phyloP scores from a whole-genome alignment of 768 basidiomycete genomes.

The Collybia sordida region DNA sequence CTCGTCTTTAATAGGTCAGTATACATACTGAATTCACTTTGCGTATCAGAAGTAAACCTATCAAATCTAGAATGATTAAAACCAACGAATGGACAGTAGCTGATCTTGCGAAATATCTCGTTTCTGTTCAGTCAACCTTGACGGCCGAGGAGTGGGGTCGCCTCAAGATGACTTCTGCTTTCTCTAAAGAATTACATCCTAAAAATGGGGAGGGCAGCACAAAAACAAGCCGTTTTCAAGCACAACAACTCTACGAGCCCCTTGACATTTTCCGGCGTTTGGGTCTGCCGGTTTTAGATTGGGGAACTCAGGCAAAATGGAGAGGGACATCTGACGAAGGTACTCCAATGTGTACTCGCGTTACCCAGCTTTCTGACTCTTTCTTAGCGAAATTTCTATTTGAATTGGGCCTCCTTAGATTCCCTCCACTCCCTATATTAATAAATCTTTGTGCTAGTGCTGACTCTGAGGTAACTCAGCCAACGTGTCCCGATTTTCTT shows the following conservation, averaged over 20 bases:
- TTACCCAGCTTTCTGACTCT: slow-evolving; percentile 24
- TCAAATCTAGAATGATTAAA: slow-evolving; percentile 70
- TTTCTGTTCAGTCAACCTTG: slow-evolving; percentile 66
- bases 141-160: slow-evolving; percentile 47
- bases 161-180: slow-evolving; percentile 71
- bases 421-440: slow-evolving; percentile 65
- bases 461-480: slow-evolving; percentile 34
- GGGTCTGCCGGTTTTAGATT: slow-evolving; percentile 82
- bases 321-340: slow-evolving; percentile 83
- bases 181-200: slow-evolving; percentile 53
- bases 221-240: slow-evolving; percentile 53
- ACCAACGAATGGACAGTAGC: slow-evolving; percentile 88
- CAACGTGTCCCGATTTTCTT: neutral
- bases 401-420: slow-evolving; percentile 64
- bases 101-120: slow-evolving; percentile 85
- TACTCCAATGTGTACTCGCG: slow-evolving; percentile 23
- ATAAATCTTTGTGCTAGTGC: slow-evolving; percentile 67
- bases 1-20: slow-evolving; percentile 84
- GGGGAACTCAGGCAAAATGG: slow-evolving; percentile 83
- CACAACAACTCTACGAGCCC: slow-evolving; percentile 86
- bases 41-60: neutral
- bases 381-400: slow-evolving; percentile 70
- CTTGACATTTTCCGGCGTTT: slow-evolving; percentile 66
- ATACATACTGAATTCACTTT: too few species aligned
- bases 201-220: slow-evolving; percentile 16